Conservation (phyloP, 2,329 filamentous ascomycete species). For the Nemania sp. region DNA sequence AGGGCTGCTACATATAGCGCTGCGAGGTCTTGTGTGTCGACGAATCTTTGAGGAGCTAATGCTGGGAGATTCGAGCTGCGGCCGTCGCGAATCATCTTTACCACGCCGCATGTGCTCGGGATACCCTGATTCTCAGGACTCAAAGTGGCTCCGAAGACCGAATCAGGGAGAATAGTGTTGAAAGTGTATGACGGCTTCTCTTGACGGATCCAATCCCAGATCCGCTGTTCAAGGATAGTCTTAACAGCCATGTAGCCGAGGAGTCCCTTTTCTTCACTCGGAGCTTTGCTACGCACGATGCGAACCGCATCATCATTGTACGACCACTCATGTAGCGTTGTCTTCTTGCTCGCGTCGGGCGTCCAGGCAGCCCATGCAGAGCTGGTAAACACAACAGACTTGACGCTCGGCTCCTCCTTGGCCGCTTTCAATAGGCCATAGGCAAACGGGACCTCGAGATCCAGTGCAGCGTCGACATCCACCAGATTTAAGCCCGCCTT, state of each 20-base stretch:
- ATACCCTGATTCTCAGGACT: slow-evolving; percentile 36
- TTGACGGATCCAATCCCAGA: slow-evolving; percentile 41
- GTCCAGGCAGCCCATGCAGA: slow-evolving; percentile 41
- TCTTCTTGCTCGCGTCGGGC: slow-evolving; percentile 33
- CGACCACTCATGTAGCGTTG: slow-evolving; percentile 32
- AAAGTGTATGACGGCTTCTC: slow-evolving; percentile 38
- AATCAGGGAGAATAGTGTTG: slow-evolving; percentile 40
- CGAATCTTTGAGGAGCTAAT: slow-evolving; percentile 39
- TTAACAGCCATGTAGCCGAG: slow-evolving; percentile 41
- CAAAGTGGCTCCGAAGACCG: slow-evolving; percentile 38
- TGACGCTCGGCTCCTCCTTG: slow-evolving; percentile 31
- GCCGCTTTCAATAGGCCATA: slow-evolving; percentile 33
- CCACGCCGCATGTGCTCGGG: slow-evolving; percentile 41
- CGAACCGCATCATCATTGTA: slow-evolving; percentile 40
- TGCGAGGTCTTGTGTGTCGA: slow-evolving; percentile 38
- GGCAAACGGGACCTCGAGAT: slow-evolving; percentile 26
- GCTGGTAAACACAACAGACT: slow-evolving; percentile 38
- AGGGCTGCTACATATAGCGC: slow-evolving; percentile 40
- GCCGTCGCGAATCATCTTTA: slow-evolving; percentile 38
- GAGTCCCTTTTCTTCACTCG: slow-evolving; percentile 30
- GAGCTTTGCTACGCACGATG: slow-evolving; percentile 23
- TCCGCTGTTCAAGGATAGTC: slow-evolving; percentile 36
- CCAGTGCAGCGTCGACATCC: slow-evolving; percentile 34
- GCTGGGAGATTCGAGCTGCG: slow-evolving; percentile 23
- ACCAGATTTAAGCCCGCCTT: slow-evolving; percentile 23